Base-by-base conservation (phyloP, 441 rosid genomes). In the Populus hybrid region DNA sequence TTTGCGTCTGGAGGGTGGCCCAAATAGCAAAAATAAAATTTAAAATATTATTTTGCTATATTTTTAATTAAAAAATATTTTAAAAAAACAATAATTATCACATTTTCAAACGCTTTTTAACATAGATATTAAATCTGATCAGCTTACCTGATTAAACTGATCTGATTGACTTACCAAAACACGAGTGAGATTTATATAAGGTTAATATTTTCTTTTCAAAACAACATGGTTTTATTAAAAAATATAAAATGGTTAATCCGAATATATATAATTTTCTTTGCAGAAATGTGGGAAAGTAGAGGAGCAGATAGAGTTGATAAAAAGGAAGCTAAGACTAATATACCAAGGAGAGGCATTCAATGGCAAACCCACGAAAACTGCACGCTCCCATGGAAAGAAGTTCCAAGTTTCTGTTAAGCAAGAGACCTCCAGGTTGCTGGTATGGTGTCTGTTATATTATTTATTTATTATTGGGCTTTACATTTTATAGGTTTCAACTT, bases 311-410 rank as follows among this genome's bases (percentile, higher is more conserved):
- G 93, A 89, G 9, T 33, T 95, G 83, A 40, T 95, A 63, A 92
- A 92, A 86, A 76, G 95, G 80, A 93, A 92, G 86, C 82, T 95
- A 23, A 83, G 93, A 40, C 76, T 84, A 82, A 95, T 95, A 77
- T 90, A 89, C 76, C 91, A 84, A 84, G 97, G 99, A 40, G 93
- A 85, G 76, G 90, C 86, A 75, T 95, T 95, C 80, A 86, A 92
- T 36, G 99, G 99, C 33, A 91, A 87, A 69, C 91, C 94, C 2
- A 92, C 97, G 26, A 93, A 91, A 83, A 95, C 95, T 2, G 98
- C 97, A 6, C 91, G 99, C 31, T 95, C 95, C 6, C 99, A 92
- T 28, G 99, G 99, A 78, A 93, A 91, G 87, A 95, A 92, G 76
- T 92, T 95, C 74, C 99, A 89, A 77, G 98, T 92, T 72, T 91